Conservation (phyloP, 139 green algal species). For the Chlamydomonas sphaeroides region DNA sequence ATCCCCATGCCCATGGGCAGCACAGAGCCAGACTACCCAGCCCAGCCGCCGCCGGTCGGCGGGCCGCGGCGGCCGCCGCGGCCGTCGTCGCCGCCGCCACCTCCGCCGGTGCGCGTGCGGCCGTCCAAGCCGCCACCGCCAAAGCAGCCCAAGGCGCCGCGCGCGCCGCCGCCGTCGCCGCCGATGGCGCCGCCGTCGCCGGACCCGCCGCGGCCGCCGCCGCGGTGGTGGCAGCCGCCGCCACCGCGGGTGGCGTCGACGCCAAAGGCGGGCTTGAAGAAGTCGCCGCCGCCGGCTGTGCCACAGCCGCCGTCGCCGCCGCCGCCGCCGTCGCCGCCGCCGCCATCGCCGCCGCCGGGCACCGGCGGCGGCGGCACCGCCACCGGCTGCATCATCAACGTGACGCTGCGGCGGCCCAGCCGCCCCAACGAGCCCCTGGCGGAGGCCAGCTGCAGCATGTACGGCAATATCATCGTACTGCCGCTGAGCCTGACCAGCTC, state of each 20-base stretch:
- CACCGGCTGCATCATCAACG: not conserved
- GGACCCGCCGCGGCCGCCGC: not conserved
- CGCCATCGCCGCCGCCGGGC: not conserved
- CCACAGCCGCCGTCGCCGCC: not conserved
- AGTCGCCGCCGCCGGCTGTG: no score
- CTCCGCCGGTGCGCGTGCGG: no score
- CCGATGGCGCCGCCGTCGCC: not conserved
- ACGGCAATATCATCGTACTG: not conserved
- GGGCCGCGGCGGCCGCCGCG: no score
- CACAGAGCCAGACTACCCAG: not conserved
- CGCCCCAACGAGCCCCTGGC: conserved; percentile 14
- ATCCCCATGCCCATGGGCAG: not conserved
- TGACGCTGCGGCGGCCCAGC: not conserved
- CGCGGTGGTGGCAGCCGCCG: not conserved
- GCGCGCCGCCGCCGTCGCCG: not conserved
- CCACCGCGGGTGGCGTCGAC: no score
- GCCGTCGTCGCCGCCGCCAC: not conserved
- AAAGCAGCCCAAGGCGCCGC: not conserved
- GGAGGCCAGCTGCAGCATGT: not conserved
- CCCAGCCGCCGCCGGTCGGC: not conserved
- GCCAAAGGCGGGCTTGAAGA: not conserved
- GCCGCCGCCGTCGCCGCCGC: not conserved
- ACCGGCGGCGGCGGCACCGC: no score
- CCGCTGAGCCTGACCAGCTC: not conserved
- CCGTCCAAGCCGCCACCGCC: no score